A percentile compares a stretch with the other conserved stretches of the same genome.
phyloP scores from a whole-genome alignment of 192 early-diverging fungal genomes.

The Dissophora globulifera region DNA sequence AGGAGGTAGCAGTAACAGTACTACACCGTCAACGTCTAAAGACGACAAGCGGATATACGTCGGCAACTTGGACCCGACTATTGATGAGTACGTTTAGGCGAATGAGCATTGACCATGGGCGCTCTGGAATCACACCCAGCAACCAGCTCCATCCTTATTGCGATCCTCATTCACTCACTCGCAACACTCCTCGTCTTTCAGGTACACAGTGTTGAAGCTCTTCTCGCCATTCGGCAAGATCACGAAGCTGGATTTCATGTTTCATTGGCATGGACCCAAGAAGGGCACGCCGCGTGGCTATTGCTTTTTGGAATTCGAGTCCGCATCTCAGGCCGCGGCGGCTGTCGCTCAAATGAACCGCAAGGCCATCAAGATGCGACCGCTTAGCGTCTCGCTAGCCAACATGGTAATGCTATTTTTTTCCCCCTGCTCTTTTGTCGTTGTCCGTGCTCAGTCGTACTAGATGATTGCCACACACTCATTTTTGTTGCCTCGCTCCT shows the following conservation, averaged over 20 bases:
- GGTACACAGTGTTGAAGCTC: conserved; percentile 72
- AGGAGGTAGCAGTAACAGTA: neutral
- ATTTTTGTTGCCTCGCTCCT: too few relatives aligned
- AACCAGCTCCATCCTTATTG: too few relatives aligned
- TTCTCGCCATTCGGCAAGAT: conserved; percentile 76
- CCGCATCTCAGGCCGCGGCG: conserved; percentile 56
- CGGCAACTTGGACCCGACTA: conserved; percentile 70
- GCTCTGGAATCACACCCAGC: too few relatives aligned
- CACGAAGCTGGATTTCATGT: conserved; percentile 71
- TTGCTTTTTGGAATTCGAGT: conserved; percentile 73
- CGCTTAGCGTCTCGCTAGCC: conserved; percentile 71
- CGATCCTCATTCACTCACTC: too few relatives aligned
- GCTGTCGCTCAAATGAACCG: conserved; percentile 69
- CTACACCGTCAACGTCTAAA: conserved; percentile 3
- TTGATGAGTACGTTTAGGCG: conserved; percentile 83
- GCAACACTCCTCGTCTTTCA: too few relatives aligned
- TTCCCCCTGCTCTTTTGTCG: too few relatives aligned
- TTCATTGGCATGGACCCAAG: conserved; percentile 71
- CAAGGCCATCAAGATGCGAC: conserved; percentile 61
- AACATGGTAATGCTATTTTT: conserved; percentile 56
- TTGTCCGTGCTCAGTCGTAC: too few relatives aligned
- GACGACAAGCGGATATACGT: conserved; percentile 72
- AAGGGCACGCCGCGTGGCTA: conserved; percentile 76
- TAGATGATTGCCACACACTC: too few relatives aligned
- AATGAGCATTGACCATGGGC: too few relatives aligned